Evolutionary conservation across 495 filamentous ascomycete genomes (phyloP), one percentile per base, ranked within the genome.

Genomic region (Penicillium malachiteum): DNA sequence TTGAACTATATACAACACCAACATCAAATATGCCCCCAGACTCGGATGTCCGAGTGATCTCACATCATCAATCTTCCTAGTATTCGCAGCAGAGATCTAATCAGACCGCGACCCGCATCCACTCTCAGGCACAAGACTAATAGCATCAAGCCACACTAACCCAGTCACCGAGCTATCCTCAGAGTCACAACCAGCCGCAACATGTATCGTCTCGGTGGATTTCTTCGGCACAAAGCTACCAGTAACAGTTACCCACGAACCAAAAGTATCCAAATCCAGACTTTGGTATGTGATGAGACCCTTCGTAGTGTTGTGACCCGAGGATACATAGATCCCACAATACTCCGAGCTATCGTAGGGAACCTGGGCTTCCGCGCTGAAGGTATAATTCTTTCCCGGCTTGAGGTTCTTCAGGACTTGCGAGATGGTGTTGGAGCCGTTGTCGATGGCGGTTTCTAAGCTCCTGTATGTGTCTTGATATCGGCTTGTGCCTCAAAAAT

Each of bases 391-490:
- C 0, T 26, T 39, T 33, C 33, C 31, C 1, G 48, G 59, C 30
- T 48, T 48, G 7, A 71, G 59, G 41, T 50, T 17, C 0, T 45
- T 48, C 10, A 67, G 13, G 18, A 17, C 17, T 31, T 69, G 63
- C 5, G 66, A 62, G 41, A 69, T 57, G 14, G 57, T 44, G 56
- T 67, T 65, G 32, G 50, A 56, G 33, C 55, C 52, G 37, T 67
- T 66, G 34, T 62, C 57, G 26, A 63, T 38, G 42, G 61, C 57
- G 13, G 63, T 71, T 56, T 60, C 50, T 1, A 67, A 47, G 14
- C 62, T 45, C 0, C 66, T 67, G 37, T 3, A 7, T 18, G 17
- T 7, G 21, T 26, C 4, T 26, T 26, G 1, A 26, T 42, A 6
- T 40, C 16, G 38, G 34, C 21, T 16, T 11, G 13, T 40, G 8